Base-by-base conservation (phyloP, 306 rosid species). In the Cyclanthera cordifolia region DNA sequence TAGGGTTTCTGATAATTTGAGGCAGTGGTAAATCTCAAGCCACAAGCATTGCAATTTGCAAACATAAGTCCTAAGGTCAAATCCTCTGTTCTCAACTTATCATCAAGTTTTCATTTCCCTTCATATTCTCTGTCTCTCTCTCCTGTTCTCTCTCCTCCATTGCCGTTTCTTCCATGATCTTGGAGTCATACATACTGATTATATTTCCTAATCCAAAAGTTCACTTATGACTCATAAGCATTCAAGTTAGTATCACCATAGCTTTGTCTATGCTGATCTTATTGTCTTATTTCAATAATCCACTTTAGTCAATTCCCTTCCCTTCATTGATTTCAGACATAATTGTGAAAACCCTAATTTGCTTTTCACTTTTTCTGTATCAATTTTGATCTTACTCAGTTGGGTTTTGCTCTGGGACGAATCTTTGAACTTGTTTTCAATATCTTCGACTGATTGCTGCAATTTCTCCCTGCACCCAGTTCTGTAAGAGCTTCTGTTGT, bases 41-140 rank as follows among this genome's bases (percentile, higher is more conserved):
- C 55, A 15, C 71, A 66, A 47, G 43, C 55, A 25, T 46, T 65
- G 41, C 55, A 23, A 46, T 37, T 61, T 37, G 27, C 68, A 61
- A 37, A 37, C 30, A 19, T 13, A 66, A 49, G 24, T 45, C 43
- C 3, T 6, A 47, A 66, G 52, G 41, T 27, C 8, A 66, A 66
- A 66, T 50, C 56, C 72, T 19, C 65, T 21, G 16, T 73, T 73
- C 69, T 74, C 67, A 55, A n/a, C 48, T 73, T 73, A 64, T 74
- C 67, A 55, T 23, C 48, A 69, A 69, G 8, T 27, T 52, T 50
- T 34, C 60, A 45, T 23, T 20, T 16, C 14, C 37, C 21, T 63
- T 28, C 69, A 63, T 4, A 32, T 50, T 63, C 34, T 59, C 66
- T 57, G 1, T 8, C 51, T 19, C 30, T 57, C 23, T 57, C 2